Percentiles rank a stretch among this genome's conserved stretches.
These are phyloP conservation scores for Musa acuminata DNA, from an alignment of 176 grass and related monocot species.

Conservation along the genomic window DNA sequence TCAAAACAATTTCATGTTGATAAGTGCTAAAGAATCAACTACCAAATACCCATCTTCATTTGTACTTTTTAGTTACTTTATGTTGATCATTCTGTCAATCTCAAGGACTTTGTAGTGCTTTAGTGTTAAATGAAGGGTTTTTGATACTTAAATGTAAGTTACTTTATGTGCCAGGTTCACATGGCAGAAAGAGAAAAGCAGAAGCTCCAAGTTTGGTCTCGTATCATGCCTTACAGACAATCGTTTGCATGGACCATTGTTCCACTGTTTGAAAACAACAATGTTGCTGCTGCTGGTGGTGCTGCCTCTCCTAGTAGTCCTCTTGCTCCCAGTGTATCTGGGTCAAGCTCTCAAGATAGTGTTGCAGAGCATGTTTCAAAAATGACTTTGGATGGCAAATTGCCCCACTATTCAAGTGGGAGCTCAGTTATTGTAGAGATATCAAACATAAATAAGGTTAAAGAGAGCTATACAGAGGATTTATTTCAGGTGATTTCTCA, in stretches of 20 bases:
- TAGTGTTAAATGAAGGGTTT: not conserved
- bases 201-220: slow-evolving; percentile 96
- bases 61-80: not conserved
- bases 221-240: slow-evolving; percentile 80
- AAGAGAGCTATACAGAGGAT: slow-evolving; percentile 96
- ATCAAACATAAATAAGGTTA: slow-evolving; percentile 97
- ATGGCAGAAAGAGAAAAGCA: slow-evolving; percentile 94
- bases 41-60: not conserved
- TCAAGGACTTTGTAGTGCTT: not conserved
- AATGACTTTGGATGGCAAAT: slow-evolving; percentile 69
- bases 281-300: slow-evolving; percentile 43
- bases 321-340: slow-evolving; percentile 61
- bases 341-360: slow-evolving; percentile 75
- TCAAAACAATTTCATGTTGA: not conserved
- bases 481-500: slow-evolving; percentile 67
- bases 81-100: not conserved
- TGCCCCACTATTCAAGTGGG: slow-evolving; percentile 77
- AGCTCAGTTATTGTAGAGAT: slow-evolving; percentile 86
- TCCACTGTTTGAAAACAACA: slow-evolving; percentile 80
- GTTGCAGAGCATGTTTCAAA: slow-evolving; percentile 79
- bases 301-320: slow-evolving; percentile 81
- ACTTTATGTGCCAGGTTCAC: slow-evolving; percentile 54
- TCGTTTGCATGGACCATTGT: slow-evolving; percentile 94
- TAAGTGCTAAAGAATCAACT: not conserved
- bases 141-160: slow-evolving; percentile 18